These are phyloP conservation scores for Hanseniaspora guilliermondii DNA, from an alignment of 805 yeast species.

Conservation along the genomic window DNA sequence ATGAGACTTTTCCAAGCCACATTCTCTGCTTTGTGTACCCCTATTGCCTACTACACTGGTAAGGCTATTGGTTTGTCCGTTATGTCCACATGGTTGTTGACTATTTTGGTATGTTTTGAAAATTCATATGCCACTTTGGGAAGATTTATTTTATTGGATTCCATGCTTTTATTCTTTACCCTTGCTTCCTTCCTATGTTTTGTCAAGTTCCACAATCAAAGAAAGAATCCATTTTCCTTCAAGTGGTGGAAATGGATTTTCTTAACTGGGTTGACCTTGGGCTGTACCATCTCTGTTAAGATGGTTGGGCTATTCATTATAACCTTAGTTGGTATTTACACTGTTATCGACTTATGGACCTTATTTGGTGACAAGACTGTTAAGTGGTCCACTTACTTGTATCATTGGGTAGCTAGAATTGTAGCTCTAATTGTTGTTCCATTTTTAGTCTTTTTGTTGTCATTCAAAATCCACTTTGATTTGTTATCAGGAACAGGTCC, in stretches of 20 bases:
- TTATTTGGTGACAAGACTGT: conserved; percentile 58
- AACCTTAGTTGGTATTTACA: conserved; percentile 76
- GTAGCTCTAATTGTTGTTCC: conserved; percentile 57
- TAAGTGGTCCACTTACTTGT: conserved; percentile 37
- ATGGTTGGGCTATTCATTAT: conserved; percentile 95
- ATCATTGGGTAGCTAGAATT: conserved; percentile 58
- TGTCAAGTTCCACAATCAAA: conserved; percentile 40
- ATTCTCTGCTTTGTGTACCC: conserved; percentile 55
- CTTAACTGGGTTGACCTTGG: conserved; percentile 72
- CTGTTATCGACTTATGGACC: conserved; percentile 76
- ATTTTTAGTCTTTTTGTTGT: conserved; percentile 44
- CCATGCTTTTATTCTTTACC: conserved; percentile 65
- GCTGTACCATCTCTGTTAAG: conserved; percentile 84
- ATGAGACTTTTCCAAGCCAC: conserved; percentile 65
- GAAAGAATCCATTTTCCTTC: conserved; percentile 42
- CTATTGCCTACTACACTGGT: conserved; percentile 59
- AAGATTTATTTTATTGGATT: conserved; percentile 63
- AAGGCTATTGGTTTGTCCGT: conserved; percentile 43
- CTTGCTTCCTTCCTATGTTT: conserved; percentile 54
- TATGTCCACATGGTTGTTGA: conserved; percentile 45
- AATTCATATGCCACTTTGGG: conserved; percentile 58
- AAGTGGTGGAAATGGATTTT: conserved; percentile 94
- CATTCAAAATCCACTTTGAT: conserved; percentile 66
- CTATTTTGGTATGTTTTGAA: conserved; percentile 54
- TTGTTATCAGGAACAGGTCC: conserved; percentile 62